Percentiles rank a stretch among this genome's conserved stretches.
phyloP scores from a whole-genome alignment of 148 eudicot species.

The Gaultheria prostrata region DNA sequence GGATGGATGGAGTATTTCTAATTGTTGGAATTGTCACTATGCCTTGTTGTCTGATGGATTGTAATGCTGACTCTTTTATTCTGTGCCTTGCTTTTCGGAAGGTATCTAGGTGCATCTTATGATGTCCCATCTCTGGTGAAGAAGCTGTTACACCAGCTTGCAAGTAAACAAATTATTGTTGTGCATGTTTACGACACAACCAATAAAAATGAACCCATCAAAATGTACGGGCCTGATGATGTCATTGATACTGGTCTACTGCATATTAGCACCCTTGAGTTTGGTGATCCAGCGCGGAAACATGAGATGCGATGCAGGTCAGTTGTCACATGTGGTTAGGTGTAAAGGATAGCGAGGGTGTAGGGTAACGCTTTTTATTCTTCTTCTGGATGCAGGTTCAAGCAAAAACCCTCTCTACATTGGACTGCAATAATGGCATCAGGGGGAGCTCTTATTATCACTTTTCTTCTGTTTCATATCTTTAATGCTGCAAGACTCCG shows the following conservation, averaged over 20 bases:
- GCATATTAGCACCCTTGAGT: slow-evolving; percentile 71
- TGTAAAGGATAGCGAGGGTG: background rate
- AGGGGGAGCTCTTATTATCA: slow-evolving; percentile 51
- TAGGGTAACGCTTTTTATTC: background rate
- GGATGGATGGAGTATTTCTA: background rate
- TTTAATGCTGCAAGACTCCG: slow-evolving; percentile 58
- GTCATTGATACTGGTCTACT: slow-evolving; percentile 58
- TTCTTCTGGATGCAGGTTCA: slow-evolving; percentile 51
- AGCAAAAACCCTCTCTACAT: slow-evolving; percentile 60
- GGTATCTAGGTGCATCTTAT: slow-evolving; percentile 92
- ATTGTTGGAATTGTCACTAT: background rate
- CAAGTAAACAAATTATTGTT: slow-evolving; percentile 83
- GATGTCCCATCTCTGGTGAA: slow-evolving; percentile 89
- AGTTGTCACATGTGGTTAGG: slow-evolving; percentile 1
- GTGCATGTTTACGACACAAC: slow-evolving; percentile 93
- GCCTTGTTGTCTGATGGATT: background rate
- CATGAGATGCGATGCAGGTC: slow-evolving; percentile 99
- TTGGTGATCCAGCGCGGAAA: slow-evolving; percentile 88
- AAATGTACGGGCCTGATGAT: slow-evolving; percentile 73
- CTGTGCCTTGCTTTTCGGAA: slow-evolving; percentile 18
- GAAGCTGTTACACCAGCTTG: slow-evolving; percentile 91
- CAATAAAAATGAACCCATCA: slow-evolving; percentile 46
- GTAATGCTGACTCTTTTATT: background rate
- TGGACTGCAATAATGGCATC: slow-evolving; percentile 62
- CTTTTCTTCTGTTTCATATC: slow-evolving; percentile 57